phyloP scores from a whole-genome alignment of 140 eudicot species.

The Cichorium intybus region DNA sequence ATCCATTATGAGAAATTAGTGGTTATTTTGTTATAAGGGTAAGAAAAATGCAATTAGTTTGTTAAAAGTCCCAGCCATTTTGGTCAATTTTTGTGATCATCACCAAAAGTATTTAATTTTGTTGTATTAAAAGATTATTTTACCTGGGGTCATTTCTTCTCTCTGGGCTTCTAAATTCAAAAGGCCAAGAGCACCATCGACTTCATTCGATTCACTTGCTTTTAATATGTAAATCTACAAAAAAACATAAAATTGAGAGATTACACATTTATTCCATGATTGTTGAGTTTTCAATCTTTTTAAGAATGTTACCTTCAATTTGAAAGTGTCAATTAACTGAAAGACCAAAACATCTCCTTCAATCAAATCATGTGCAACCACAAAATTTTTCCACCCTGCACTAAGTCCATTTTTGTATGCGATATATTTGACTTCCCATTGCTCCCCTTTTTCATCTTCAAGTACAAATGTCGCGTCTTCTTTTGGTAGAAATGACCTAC shows the following conservation, averaged over 20 bases:
- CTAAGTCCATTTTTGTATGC: conserved; percentile 61
- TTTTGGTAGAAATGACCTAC: conserved; percentile 50
- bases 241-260: conserved; percentile 14
- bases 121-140: not conserved
- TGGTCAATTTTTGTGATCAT: not conserved
- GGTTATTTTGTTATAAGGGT: not conserved
- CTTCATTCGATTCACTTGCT: conserved; percentile 10
- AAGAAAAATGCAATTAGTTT: no score
- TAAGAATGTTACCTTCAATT: conserved; percentile 55
- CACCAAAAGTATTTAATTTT: not conserved
- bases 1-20: not conserved
- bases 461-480: conserved; percentile 34
- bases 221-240: conserved; percentile 35
- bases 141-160: conserved; percentile 19
- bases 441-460: conserved; percentile 58
- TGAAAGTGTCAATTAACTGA: conserved; percentile 45
- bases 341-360: conserved; percentile 76
- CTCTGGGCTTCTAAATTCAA: conserved; percentile 12
- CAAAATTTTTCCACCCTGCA: conserved; percentile 82
- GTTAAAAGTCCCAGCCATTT: not conserved
- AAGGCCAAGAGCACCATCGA: conserved; percentile 29
- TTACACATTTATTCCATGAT: not conserved
- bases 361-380: conserved; percentile 42
- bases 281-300: not conserved
- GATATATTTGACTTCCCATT: conserved; percentile 51